Conservation (phyloP, 441 rosid genomes). For the Erysimum pusillum region DNA sequence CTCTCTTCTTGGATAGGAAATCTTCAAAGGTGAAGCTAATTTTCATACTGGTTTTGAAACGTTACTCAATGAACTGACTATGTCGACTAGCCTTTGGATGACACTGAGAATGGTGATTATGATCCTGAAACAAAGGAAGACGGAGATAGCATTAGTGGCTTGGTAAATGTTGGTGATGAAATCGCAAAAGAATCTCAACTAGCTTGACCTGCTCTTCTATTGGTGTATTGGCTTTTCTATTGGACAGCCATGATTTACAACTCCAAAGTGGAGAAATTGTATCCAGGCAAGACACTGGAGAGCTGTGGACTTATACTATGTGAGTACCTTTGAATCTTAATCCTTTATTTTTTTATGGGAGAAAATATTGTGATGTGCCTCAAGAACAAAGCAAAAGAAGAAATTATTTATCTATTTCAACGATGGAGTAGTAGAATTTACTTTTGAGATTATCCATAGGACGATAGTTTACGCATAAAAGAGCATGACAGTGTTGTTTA, state of each 20-base stretch:
- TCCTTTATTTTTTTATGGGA: not conserved
- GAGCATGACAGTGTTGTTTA: not conserved
- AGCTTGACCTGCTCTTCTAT: not conserved
- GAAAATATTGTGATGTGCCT: not conserved
- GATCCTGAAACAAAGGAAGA: not conserved
- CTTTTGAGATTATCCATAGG: not conserved
- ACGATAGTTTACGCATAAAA: not conserved
- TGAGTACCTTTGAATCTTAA: conserved; percentile 3
- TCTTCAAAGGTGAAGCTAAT: not conserved
- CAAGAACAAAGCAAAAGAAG: not conserved
- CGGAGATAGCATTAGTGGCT: not conserved
- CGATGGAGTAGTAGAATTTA: not conserved
- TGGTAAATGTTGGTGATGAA: not conserved
- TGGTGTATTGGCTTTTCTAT: not conserved
- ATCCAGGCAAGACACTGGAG: conserved; percentile 2
- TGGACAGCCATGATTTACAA: not conserved
- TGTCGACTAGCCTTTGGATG: not conserved
- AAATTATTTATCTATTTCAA: not conserved
- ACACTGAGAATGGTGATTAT: not conserved
- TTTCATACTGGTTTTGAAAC: not conserved
- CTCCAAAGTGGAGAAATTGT: not conserved
- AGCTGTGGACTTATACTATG: not conserved
- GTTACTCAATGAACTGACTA: conserved; percentile 2
- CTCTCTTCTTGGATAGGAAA: not conserved
- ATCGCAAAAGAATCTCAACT: not conserved